Percentiles rank a stretch among this genome's conserved stretches.
phyloP scores from a whole-genome alignment of 306 rosid species.

The Vigna hirtella region DNA sequence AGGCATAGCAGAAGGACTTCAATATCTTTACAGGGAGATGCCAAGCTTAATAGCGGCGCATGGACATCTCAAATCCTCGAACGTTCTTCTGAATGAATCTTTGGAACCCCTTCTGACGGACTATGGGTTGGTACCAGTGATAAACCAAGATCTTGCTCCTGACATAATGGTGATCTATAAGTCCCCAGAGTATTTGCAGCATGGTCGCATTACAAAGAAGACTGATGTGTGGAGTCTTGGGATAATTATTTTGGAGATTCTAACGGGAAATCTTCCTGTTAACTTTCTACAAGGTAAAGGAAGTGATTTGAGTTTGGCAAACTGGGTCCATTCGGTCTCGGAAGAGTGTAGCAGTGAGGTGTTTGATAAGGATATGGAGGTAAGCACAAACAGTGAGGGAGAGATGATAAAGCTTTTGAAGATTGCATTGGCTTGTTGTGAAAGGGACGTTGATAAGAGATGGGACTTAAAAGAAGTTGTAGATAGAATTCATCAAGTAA shows the following conservation, averaged over 20 bases:
- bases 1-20: constrained; percentile 73
- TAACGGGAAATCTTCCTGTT: constrained; percentile 71
- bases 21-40: constrained; percentile 67
- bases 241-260: constrained; percentile 66
- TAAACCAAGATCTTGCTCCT: constrained; percentile 77
- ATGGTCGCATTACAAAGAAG: constrained; percentile 75
- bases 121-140: constrained; percentile 78
- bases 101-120: constrained; percentile 71
- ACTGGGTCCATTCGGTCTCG: constrained; percentile 61
- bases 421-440: constrained; percentile 76
- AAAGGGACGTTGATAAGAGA: constrained; percentile 71
- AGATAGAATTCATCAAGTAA: constrained; percentile 64
- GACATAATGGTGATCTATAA: constrained; percentile 72
- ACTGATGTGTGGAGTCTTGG: constrained; percentile 93
- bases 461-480: constrained; percentile 70
- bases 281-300: constrained; percentile 58
- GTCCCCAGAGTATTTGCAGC: constrained; percentile 79
- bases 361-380: constrained; percentile 65
- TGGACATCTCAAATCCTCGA: constrained; percentile 87
- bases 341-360: constrained; percentile 51
- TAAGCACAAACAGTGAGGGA: constrained; percentile 30
- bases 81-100: constrained; percentile 65
- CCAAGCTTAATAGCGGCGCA: constrained; percentile 70
- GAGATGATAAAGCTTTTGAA: constrained; percentile 71
- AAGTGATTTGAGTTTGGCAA: constrained; percentile 60